These are phyloP conservation scores for Pisolithus tinctorius DNA, from an alignment of 768 basidiomycete species.

Conservation along the genomic window DNA sequence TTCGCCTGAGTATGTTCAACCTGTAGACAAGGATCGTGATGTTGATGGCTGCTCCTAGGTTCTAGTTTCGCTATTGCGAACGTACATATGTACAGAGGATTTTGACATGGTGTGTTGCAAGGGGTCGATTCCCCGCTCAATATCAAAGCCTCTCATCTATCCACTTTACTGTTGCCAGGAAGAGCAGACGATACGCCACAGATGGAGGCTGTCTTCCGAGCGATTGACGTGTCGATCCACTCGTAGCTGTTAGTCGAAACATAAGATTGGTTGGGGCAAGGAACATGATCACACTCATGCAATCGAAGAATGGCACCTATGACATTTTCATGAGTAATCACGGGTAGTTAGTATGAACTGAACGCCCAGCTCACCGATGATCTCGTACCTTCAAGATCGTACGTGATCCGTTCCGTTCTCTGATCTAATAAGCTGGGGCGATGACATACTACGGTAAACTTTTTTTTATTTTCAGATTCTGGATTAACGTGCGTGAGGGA, in stretches of 20 bases:
- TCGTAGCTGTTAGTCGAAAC: constrained; percentile 73
- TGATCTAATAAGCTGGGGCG: constrained; percentile 32
- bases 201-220: constrained; percentile 66
- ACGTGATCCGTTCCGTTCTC: constrained; percentile 72
- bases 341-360: no score
- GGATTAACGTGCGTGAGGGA: no score
- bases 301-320: constrained; percentile 80
- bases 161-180: constrained; percentile 32
- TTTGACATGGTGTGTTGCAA: no score
- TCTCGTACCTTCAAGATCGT: constrained; percentile 74
- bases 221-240: constrained; percentile 68
- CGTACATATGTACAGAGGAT: no score
- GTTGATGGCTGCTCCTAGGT: no score
- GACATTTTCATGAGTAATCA: constrained; percentile 27
- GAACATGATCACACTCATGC: constrained; percentile 80
- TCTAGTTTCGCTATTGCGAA: no score
- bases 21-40: no score
- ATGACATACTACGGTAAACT: constrained; percentile 40
- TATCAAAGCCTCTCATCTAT: no score
- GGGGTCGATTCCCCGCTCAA: no score
- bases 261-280: constrained; percentile 54
- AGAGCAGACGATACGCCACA: constrained; percentile 68
- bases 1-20: no score
- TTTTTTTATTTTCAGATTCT: no score
- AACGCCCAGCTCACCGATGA: constrained; percentile 41